Evolutionary conservation across 2,329 filamentous ascomycete genomes (phyloP), one percentile per base, ranked within the genome.

Genomic region (Penicillium frequentans): DNA sequence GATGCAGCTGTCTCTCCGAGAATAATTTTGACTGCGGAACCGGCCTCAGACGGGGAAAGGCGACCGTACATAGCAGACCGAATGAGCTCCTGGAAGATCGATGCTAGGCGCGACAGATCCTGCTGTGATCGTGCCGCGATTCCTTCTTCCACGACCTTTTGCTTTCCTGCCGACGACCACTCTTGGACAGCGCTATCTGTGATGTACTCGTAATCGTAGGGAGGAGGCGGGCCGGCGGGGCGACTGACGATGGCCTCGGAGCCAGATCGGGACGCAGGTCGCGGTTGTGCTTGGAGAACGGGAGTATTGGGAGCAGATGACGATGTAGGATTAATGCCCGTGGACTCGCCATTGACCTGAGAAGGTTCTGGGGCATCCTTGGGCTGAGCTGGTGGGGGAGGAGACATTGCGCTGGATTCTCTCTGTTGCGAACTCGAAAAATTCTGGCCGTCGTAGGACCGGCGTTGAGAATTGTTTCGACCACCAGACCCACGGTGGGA

Each of bases 41-140:
- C 93, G 48, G 90, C 87, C 66, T 93, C 89, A 6, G 75, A 71
- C 2, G 90, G 81, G 39, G 84, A 80, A 46, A 97, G 75, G 49
- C 87, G 84, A 43, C 82, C 83, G 68, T 91, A 87, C 13, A 96
- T 76, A 19, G 88, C 87, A 33, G 90, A 86, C 59, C 88, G 86
- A 35, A 95, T 84, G 37, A 97, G 84, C 72, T 99, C 95, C 76
- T 96, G 91, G 64, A 93, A 91, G 23, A 96, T 79, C 14, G 83
- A 83, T 29, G 88, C 86, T 37, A 96, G 78, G 56, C 86, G 84
- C 46, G 88, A 80, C 8, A 84, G 78, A 68, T 96, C 88, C 63
- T 90, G 85, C 62, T 89, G 83, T 35, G 84, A 77, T 64, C 86
- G 84, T 48, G 88, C 87, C 64, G 86, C 81, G 44, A 83, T 73